Evolutionary conservation across 805 yeast genomes (phyloP).

Genomic region (Metschnikowia lachancei): DNA sequence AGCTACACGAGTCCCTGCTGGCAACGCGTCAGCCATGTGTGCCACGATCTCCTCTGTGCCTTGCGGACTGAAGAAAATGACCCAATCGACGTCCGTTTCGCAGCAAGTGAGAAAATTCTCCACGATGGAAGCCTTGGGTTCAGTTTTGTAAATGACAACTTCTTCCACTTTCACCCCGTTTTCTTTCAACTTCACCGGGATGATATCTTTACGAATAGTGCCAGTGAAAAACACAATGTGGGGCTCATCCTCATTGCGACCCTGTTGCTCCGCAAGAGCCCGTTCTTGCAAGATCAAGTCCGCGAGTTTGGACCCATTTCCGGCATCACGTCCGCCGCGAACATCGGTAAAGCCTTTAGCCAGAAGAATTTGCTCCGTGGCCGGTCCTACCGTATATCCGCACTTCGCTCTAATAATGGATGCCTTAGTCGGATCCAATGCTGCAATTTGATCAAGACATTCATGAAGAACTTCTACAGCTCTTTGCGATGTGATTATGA

Average conservation of each 20-base stretch:
- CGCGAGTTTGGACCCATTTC: conserved; percentile 73
- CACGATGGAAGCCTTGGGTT: conserved; percentile 45
- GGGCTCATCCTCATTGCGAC: conserved; percentile 1
- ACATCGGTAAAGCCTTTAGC: conserved; percentile 65
- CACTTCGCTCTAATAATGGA: conserved; percentile 44
- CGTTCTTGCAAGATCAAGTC: conserved; percentile 50
- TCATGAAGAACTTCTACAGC: conserved; percentile 77
- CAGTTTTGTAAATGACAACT: conserved; percentile 67
- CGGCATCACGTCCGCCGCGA: conserved; percentile 72
- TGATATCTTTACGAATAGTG: conserved; percentile 73
- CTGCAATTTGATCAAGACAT: conserved; percentile 32
- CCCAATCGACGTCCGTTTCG: conserved; percentile 46
- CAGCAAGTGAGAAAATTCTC: conserved; percentile 30
- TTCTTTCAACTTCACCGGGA: conserved; percentile 57
- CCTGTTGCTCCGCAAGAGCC: conserved; percentile 22
- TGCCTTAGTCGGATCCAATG: conserved; percentile 13
- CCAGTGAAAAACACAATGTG: conserved; percentile 78
- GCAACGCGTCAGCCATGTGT: conserved; percentile 23
- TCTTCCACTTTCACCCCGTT: conserved; percentile 52
- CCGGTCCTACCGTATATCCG: conserved; percentile 89
- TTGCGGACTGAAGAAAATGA: conserved; percentile 88
- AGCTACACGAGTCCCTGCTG: conserved; percentile 49
- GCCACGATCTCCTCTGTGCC: conserved; percentile 68
- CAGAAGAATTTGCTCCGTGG: conserved; percentile 61
- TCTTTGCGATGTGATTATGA: conserved; percentile 85